phyloP scores from a whole-genome alignment of 148 eudicot species.

The Amaranthus cruentus region DNA sequence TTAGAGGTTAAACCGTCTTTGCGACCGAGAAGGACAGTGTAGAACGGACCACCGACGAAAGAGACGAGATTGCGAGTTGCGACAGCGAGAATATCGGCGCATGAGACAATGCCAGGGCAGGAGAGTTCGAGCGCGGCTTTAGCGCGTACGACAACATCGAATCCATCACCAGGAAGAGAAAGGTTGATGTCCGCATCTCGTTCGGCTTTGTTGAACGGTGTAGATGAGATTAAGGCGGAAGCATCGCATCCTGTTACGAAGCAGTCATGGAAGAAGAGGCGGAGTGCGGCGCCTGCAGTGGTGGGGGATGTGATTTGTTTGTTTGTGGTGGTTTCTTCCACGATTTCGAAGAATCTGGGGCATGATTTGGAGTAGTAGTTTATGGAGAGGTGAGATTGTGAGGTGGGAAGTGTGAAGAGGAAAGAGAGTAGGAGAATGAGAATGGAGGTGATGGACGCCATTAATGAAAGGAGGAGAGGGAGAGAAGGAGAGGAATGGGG shows the following conservation, averaged over 20 bases:
- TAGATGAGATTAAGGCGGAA: conserved; percentile 40
- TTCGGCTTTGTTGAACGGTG: conserved; percentile 36
- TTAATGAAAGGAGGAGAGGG: conserved; percentile 13
- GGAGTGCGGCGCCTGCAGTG: conserved; percentile 49
- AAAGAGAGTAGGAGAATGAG: conserved; percentile 11
- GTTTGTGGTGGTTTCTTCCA: conserved; percentile 42
- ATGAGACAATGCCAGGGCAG: conserved; percentile 48
- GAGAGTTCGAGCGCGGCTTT: conserved; percentile 48
- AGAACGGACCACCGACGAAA: conserved; percentile 49
- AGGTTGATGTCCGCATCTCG: conserved; percentile 56
- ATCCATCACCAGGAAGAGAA: conserved; percentile 62
- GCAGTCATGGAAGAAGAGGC: conserved; percentile 54
- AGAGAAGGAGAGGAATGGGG: background rate
- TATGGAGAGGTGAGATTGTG: conserved; percentile 25
- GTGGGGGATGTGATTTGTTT: conserved; percentile 45
- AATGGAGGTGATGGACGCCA: background rate
- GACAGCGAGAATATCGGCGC: conserved; percentile 49
- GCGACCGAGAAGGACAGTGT: conserved; percentile 33
- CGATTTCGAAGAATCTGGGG: conserved; percentile 35
- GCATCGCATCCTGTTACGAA: conserved; percentile 54
- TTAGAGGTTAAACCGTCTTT: conserved; percentile 31
- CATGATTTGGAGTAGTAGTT: conserved; percentile 38
- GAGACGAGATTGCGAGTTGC: conserved; percentile 45
- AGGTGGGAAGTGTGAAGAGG: conserved; percentile 10
- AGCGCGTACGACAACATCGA: conserved; percentile 47